phyloP scores from a whole-genome alignment of 495 filamentous ascomycete species.

The Corynascus novoguineensis region DNA sequence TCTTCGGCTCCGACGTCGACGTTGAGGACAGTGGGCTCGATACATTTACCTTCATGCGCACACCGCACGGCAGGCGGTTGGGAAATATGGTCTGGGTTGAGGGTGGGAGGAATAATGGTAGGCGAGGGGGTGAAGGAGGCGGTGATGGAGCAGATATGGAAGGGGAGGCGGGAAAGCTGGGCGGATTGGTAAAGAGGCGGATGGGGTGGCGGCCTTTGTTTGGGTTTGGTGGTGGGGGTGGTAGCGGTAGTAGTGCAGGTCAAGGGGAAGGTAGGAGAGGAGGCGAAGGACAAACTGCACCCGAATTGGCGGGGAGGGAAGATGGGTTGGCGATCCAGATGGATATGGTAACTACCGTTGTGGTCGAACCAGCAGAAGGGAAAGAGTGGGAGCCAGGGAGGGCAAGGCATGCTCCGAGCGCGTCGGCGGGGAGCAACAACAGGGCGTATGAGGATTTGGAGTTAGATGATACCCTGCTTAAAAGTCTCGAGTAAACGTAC shows the following conservation, averaged over 20 bases:
- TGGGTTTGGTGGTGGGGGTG: conserved; percentile 13
- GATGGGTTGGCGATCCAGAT: conserved; percentile 35
- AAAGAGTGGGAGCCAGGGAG: neutral
- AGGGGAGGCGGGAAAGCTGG: conserved; percentile 18
- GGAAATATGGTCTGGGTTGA: conserved; percentile 45
- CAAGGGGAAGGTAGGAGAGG: neutral
- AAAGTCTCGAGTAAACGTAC: too few relatives aligned
- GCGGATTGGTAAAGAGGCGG: conserved; percentile 13
- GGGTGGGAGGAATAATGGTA: conserved; percentile 17
- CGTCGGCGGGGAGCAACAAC: neutral
- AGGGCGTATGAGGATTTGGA: neutral
- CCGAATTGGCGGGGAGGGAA: neutral
- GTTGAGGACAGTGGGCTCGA: conserved; percentile 40
- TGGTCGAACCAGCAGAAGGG: conserved; percentile 26
- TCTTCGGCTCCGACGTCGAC: conserved; percentile 39
- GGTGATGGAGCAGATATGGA: neutral
- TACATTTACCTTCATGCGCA: conserved; percentile 47
- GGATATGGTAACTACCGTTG: conserved; percentile 41
- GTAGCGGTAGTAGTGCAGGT: neutral
- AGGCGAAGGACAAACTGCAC: neutral
- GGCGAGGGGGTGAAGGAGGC: neutral
- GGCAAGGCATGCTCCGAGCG: neutral
- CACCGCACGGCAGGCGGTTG: conserved; percentile 32
- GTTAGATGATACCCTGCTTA: neutral
- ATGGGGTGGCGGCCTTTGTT: conserved; percentile 5